Percentiles rank a stretch among this genome's conserved stretches.
Evolutionary conservation across 768 basidiomycete genomes (phyloP).

Genomic region (Boletus bicolor): DNA sequence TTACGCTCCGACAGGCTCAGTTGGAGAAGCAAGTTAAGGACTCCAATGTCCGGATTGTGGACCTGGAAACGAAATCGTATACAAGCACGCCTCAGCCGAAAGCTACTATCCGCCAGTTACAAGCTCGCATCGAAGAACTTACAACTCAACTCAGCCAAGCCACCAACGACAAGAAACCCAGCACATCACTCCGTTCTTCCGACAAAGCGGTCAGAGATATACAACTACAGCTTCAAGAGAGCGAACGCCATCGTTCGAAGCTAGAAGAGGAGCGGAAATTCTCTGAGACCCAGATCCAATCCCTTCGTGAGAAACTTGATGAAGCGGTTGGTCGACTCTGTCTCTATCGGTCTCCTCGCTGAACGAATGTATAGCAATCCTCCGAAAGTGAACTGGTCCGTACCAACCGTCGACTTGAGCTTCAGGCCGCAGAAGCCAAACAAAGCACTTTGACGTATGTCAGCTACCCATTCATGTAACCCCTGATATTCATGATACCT

Average conservation of each 20-base stretch:
- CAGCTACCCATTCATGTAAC: background rate
- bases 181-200: constrained; percentile 36
- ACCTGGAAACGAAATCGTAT: constrained; percentile 78
- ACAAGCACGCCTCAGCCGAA: constrained; percentile 58
- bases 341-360: background rate
- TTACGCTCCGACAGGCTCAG: constrained; percentile 50
- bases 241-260: constrained; percentile 56
- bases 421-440: constrained; percentile 71
- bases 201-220: constrained; percentile 52
- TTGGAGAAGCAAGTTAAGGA: constrained; percentile 87
- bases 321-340: constrained; percentile 46
- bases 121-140: constrained; percentile 72
- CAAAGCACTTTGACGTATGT: constrained; percentile 66
- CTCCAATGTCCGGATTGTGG: constrained; percentile 75
- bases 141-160: constrained; percentile 42
- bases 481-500: constrained; percentile 1
- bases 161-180: constrained; percentile 39
- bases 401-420: constrained; percentile 71
- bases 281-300: constrained; percentile 56
- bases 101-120: constrained; percentile 55
- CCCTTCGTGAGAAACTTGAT: constrained; percentile 59
- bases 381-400: constrained; percentile 64
- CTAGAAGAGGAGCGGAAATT: constrained; percentile 63
- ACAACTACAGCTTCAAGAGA: constrained; percentile 54
- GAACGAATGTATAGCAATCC: constrained; percentile 52